Conservation (phyloP, 495 filamentous ascomycete species). For the Hypoxylon crocopeplum region DNA sequence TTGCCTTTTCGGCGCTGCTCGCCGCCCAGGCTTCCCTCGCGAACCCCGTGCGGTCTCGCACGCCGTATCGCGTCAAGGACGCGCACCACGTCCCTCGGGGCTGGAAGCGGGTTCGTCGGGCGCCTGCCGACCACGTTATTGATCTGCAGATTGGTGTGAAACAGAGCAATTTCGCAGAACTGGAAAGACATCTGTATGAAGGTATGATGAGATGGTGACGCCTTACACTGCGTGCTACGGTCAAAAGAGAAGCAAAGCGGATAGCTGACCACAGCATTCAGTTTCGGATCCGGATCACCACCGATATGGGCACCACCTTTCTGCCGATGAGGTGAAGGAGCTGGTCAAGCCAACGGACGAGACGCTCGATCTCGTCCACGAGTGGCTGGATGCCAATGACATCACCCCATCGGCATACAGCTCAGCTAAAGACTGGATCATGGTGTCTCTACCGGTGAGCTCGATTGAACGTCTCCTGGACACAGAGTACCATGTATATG, state of each 20-base stretch:
- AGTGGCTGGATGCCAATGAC: conserved; percentile 60
- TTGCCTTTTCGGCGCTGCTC: conserved; percentile 37
- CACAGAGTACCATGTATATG: conserved; percentile 65
- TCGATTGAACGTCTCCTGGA: conserved; percentile 62
- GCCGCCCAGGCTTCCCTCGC: conserved; percentile 40
- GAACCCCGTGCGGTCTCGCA: conserved; percentile 42
- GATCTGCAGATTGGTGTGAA: conserved; percentile 35
- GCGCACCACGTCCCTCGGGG: conserved; percentile 53
- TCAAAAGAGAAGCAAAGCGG: conserved; percentile 44
- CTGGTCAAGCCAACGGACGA: conserved; percentile 57
- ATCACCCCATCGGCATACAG: conserved; percentile 59
- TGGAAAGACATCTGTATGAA: conserved; percentile 60
- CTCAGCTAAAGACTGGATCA: conserved; percentile 58
- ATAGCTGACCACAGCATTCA: conserved; percentile 45
- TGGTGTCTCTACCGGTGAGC: conserved; percentile 53
- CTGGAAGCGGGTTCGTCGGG: conserved; percentile 56
- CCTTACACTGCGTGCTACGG: conserved; percentile 49
- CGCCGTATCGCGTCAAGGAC: conserved; percentile 61
- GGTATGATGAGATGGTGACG: conserved; percentile 42
- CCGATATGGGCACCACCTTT: conserved; percentile 64
- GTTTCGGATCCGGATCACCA: conserved; percentile 62
- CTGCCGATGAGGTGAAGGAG: conserved; percentile 57
- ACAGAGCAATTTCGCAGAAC: conserved; percentile 42
- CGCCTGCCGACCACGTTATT: conserved; percentile 50
- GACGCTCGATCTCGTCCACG: conserved; percentile 47